Evolutionary conservation across 768 basidiomycete species (phyloP).

Genomic region (Sarcodon sp.): DNA sequence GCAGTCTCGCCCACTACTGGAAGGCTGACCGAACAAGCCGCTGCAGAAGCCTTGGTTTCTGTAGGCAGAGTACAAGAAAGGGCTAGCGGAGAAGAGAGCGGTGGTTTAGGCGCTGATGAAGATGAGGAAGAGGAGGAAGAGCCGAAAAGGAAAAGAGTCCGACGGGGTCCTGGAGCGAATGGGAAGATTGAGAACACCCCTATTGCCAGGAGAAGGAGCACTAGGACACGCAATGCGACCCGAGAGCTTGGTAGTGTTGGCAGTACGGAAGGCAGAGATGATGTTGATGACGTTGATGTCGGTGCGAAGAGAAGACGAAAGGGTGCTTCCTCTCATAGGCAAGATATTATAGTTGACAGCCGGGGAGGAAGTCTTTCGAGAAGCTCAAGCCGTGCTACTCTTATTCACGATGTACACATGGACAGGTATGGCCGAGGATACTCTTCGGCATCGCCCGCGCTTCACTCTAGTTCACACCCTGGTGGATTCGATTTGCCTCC

Average conservation of each 20-base stretch:
- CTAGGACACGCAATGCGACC: slow-evolving; percentile 21
- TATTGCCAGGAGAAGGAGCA: slow-evolving; percentile 18
- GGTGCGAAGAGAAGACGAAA: neutral
- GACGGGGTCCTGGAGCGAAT: slow-evolving; percentile 13
- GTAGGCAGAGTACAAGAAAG: slow-evolving; percentile 45
- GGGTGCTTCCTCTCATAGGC: neutral
- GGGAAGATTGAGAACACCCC: slow-evolving; percentile 16
- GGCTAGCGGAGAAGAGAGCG: slow-evolving; percentile 18
- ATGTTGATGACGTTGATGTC: neutral
- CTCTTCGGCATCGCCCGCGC: neutral
- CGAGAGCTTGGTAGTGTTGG: neutral
- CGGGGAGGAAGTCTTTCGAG: neutral
- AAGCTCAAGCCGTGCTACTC: neutral
- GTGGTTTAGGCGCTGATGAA: slow-evolving; percentile 26
- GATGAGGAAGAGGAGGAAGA: slow-evolving; percentile 28
- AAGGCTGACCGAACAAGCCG: slow-evolving; percentile 72
- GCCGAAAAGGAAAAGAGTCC: slow-evolving; percentile 47
- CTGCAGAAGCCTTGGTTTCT: slow-evolving; percentile 79
- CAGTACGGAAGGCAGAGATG: neutral
- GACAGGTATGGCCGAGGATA: neutral
- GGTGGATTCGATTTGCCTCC: slow-evolving; percentile 56
- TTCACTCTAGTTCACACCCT: slow-evolving; percentile 15
- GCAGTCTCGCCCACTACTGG: slow-evolving; percentile 19
- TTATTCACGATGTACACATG: neutral
- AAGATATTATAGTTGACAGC: neutral